A percentile compares a stretch with the other conserved stretches of the same genome.
These are phyloP conservation scores for Chamaecrista fasciculata DNA, from an alignment of 306 rosid genomes.

Conservation along the genomic window DNA sequence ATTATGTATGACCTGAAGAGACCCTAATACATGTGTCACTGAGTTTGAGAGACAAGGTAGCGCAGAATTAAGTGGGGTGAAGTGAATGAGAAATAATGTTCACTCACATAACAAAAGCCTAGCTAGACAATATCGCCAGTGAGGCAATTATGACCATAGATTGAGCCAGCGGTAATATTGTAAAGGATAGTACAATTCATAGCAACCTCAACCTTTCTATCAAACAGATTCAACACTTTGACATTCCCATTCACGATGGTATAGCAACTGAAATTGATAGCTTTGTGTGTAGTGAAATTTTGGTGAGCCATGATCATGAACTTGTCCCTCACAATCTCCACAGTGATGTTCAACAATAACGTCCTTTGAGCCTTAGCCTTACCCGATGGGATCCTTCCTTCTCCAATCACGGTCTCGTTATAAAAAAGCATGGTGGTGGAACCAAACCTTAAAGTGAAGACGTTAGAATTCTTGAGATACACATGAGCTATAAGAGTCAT, in stretches of 20 bases:
- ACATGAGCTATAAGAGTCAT: constrained; percentile 31
- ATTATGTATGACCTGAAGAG: too few relatives aligned
- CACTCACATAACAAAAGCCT: not conserved
- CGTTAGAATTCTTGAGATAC: constrained; percentile 35
- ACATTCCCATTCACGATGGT: constrained; percentile 32
- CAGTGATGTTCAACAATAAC: constrained; percentile 25
- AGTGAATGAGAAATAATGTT: too few relatives aligned
- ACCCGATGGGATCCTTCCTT: constrained; percentile 20
- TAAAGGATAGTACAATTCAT: constrained; percentile 35
- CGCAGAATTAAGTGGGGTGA: too few relatives aligned
- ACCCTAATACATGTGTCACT: too few relatives aligned
- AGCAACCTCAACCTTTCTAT: constrained; percentile 23
- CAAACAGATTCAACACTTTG: constrained; percentile 26
- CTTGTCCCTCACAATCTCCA: constrained; percentile 1
- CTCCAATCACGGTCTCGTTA: constrained; percentile 20
- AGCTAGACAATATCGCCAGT: constrained; percentile 23
- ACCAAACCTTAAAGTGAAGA: constrained; percentile 29
- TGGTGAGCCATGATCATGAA: too few relatives aligned
- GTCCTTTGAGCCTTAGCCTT: constrained; percentile 31
- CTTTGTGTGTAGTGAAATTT: too few relatives aligned
- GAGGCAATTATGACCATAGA: constrained; percentile 14
- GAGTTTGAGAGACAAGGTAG: too few relatives aligned
- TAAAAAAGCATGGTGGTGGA: constrained; percentile 23
- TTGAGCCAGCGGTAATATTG: constrained; percentile 6
- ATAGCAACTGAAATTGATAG: constrained; percentile 32